A percentile compares a stretch with the other conserved stretches of the same genome.
Conservation (phyloP, 1,139 yeast species). For the Wickerhamomyces sp. region DNA sequence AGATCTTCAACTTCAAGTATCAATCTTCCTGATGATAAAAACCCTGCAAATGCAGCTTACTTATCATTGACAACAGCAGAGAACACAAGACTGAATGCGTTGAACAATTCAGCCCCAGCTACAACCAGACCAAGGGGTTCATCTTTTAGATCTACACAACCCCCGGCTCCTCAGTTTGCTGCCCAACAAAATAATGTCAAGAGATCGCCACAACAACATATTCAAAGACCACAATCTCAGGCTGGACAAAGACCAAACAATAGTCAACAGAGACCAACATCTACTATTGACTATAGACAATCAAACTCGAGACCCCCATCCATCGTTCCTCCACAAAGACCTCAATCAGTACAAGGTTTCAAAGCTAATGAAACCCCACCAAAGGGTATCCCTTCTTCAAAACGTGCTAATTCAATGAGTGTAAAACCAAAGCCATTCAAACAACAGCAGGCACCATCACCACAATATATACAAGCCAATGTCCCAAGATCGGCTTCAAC, state of each 20-base stretch:
- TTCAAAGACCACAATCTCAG: constrained; percentile 2
- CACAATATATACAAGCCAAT: background rate
- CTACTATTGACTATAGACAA: constrained; percentile 1
- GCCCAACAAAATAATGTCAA: background rate
- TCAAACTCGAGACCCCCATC: background rate
- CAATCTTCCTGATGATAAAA: constrained; percentile 42
- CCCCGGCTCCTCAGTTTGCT: background rate
- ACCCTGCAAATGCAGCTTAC: constrained; percentile 60
- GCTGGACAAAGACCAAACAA: background rate
- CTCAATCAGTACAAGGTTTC: constrained; percentile 13
- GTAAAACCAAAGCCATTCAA: constrained; percentile 2
- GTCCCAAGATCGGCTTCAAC: constrained; percentile 30
- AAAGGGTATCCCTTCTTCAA: background rate
- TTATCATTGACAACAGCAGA: constrained; percentile 70
- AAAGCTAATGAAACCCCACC: constrained; percentile 2
- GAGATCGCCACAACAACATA: background rate
- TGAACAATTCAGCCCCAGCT: constrained; percentile 25
- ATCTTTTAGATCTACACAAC: background rate
- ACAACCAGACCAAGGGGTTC: constrained; percentile 5
- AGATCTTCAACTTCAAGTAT: constrained; percentile 34
- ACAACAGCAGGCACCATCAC: background rate
- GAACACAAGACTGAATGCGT: constrained; percentile 67
- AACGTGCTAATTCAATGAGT: background rate
- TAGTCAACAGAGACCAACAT: constrained; percentile 6
- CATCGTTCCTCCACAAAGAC: constrained; percentile 5